phyloP scores from a whole-genome alignment of 495 filamentous ascomycete genomes.

The Beverwykella pulmonaria region DNA sequence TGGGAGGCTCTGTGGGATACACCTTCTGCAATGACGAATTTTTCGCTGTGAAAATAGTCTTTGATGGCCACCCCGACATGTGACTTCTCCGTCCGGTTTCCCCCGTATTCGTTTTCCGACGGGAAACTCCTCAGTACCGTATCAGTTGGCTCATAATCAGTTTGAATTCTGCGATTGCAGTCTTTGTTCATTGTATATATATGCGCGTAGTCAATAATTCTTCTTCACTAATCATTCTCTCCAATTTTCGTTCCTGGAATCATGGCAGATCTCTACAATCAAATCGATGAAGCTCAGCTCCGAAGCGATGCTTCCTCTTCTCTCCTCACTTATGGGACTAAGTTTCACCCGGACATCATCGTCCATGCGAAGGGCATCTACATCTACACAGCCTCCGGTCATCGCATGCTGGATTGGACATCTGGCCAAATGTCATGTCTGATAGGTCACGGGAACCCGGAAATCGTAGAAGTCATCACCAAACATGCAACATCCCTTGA shows the following conservation, averaged over 20 bases:
- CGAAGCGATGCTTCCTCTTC: constrained; percentile 12
- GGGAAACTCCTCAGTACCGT: constrained; percentile 10
- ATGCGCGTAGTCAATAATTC: not conserved
- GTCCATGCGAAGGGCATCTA: constrained; percentile 25
- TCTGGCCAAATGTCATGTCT: constrained; percentile 61
- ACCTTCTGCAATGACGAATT: constrained; percentile 28
- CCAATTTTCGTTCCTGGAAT: not conserved
- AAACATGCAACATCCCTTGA: constrained; percentile 52
- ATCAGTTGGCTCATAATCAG: not conserved
- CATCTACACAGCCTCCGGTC: constrained; percentile 34
- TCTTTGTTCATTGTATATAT: constrained; percentile 1
- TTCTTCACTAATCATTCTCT: not conserved
- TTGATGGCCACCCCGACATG: not conserved
- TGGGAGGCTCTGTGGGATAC: constrained; percentile 35
- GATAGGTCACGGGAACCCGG: constrained; percentile 60
- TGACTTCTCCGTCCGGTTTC: constrained; percentile 10
- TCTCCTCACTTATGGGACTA: constrained; percentile 38
- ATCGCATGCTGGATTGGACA: constrained; percentile 48
- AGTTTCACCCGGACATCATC: constrained; percentile 42
- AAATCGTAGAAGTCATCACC: constrained; percentile 55
- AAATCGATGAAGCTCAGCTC: constrained; percentile 16
- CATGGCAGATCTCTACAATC: constrained; percentile 11
- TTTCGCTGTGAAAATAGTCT: constrained; percentile 3
- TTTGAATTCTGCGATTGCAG: no score
- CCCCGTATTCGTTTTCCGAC: constrained; percentile 1